phyloP scores from a whole-genome alignment of 2,329 filamentous ascomycete species.

The Aspergillus fijiensis region DNA sequence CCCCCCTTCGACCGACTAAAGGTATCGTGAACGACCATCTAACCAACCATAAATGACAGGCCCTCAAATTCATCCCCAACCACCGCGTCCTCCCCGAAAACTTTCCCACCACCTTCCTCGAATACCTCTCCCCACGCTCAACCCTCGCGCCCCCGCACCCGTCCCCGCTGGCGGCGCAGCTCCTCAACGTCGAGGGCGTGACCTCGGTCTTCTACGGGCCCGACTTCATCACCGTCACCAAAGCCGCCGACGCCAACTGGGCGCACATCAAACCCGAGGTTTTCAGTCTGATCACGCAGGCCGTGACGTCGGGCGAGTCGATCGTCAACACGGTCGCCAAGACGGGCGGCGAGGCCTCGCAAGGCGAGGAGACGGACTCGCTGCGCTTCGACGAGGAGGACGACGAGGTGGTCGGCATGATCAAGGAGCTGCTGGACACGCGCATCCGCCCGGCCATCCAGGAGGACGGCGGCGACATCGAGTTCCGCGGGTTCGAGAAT shows the following conservation, averaged over 20 bases:
- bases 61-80: conserved; percentile 94
- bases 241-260: conserved; percentile 85
- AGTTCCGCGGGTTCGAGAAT: conserved; percentile 84
- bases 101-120: conserved; percentile 75
- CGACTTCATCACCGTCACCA: conserved; percentile 97
- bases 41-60: conserved; percentile 32
- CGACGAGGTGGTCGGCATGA: conserved; percentile 94
- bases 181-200: conserved; percentile 94
- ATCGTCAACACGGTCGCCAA: conserved; percentile 72
- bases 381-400: conserved; percentile 86
- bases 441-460: conserved; percentile 93
- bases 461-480: conserved; percentile 96
- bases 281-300: conserved; percentile 91
- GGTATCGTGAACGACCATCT: background rate
- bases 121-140: conserved; percentile 85
- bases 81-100: conserved; percentile 75
- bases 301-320: conserved; percentile 76
- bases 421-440: conserved; percentile 95
- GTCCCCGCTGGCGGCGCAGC: conserved; percentile 82
- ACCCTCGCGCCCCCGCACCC: conserved; percentile 87
- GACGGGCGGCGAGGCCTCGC: conserved; percentile 53
- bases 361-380: conserved; percentile 60
- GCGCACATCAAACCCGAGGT: conserved; percentile 92
- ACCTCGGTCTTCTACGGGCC: conserved; percentile 89
- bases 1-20: background rate